A percentile compares a stretch with the other conserved stretches of the same genome.
phyloP scores from a whole-genome alignment of 306 rosid species.

The Carpinus viminea region DNA sequence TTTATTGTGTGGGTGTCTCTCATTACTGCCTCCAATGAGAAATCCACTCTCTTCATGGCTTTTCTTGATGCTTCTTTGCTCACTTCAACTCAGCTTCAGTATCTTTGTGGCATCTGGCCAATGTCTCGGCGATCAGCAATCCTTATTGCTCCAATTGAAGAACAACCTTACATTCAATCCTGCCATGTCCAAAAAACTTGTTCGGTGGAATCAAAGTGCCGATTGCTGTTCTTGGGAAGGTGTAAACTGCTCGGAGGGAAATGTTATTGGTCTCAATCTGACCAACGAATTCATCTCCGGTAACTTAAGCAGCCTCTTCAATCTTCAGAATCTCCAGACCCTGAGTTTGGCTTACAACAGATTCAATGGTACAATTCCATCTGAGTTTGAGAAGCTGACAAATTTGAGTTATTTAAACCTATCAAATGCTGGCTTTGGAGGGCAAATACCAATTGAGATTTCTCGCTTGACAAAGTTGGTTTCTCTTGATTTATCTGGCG shows the following conservation, averaged over 20 bases:
- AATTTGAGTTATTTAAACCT: constrained; percentile 34
- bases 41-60: not conserved
- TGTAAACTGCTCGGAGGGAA: constrained; percentile 20
- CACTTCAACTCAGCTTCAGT: not conserved
- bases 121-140: constrained; percentile 23
- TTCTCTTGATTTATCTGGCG: constrained; percentile 39
- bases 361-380: constrained; percentile 31
- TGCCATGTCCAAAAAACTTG: constrained; percentile 18
- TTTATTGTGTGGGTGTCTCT: not conserved
- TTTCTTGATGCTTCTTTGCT: not conserved
- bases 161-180: not conserved
- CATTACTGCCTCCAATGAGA: not conserved
- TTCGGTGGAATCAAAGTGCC: constrained; percentile 19
- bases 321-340: constrained; percentile 30
- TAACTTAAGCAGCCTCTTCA: constrained; percentile 33
- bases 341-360: constrained; percentile 34
- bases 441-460: constrained; percentile 44
- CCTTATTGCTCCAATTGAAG: constrained; percentile 30
- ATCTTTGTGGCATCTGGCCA: constrained; percentile 3
- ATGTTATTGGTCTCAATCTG: constrained; percentile 27
- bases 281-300: constrained; percentile 34
- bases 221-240: constrained; percentile 41
- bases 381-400: constrained; percentile 27
- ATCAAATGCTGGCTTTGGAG: constrained; percentile 37
- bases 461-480: constrained; percentile 44